Evolutionary conservation across 805 yeast species (phyloP).

Genomic region (Metschnikowia cubensis): DNA sequence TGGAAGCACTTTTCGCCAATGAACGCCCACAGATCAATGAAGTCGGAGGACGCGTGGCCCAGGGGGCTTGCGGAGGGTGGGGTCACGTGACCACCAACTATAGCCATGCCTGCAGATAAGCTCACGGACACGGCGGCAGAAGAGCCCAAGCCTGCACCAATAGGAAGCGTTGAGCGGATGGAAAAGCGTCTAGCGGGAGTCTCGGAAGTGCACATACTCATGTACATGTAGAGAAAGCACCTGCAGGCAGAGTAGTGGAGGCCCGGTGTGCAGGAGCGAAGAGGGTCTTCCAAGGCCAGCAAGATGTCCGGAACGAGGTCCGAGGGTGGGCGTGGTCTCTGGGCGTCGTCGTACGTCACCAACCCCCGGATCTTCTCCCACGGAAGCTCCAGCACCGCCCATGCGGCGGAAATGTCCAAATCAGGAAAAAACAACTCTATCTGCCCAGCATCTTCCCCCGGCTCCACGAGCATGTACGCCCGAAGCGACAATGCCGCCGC

Average conservation of each 20-base stretch:
- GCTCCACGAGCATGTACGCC: conserved; percentile 69
- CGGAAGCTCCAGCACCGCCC: conserved; percentile 63
- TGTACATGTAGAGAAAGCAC: conserved; percentile 76
- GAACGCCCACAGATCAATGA: conserved; percentile 82
- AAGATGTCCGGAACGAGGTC: conserved; percentile 60
- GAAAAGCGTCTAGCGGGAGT: conserved; percentile 47
- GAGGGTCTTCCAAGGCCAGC: conserved; percentile 41
- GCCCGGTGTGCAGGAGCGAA: conserved; percentile 46
- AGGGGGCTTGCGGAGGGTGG: neutral
- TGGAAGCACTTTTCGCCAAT: conserved; percentile 94
- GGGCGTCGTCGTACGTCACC: conserved; percentile 16
- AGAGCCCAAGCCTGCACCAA: conserved; percentile 96
- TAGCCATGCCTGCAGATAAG: conserved; percentile 67
- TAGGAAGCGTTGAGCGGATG: conserved; percentile 80
- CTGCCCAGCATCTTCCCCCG: conserved; percentile 41
- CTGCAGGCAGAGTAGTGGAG: conserved; percentile 75
- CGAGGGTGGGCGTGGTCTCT: conserved; percentile 35
- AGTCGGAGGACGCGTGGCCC: conserved; percentile 18
- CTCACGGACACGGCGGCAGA: conserved; percentile 89
- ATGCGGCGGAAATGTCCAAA: conserved; percentile 58
- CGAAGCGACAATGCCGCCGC: conserved; percentile 91
- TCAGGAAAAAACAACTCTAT: conserved; percentile 72
- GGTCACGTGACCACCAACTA: conserved; percentile 52
- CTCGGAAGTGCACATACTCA: conserved; percentile 39
- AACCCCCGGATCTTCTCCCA: conserved; percentile 36